phyloP scores from a whole-genome alignment of 106 monocot species.

The Platanthera zijinensis region DNA sequence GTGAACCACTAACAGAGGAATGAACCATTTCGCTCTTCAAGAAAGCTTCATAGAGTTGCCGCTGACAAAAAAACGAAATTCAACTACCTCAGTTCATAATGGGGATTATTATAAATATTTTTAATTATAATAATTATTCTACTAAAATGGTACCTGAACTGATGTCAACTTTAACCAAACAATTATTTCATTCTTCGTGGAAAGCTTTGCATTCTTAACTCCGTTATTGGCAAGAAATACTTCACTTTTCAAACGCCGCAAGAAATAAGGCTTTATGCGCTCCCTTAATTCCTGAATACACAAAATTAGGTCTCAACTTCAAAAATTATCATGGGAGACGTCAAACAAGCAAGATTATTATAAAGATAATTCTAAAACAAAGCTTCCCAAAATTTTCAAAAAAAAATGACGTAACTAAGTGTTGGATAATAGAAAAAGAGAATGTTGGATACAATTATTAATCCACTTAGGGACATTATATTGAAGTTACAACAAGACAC shows the following conservation, averaged over 20 bases:
- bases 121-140: neutral
- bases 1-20: slow-evolving; percentile 65
- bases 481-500: no score
- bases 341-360: neutral
- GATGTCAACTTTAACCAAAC: slow-evolving; percentile 81
- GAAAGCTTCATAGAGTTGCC: slow-evolving; percentile 98
- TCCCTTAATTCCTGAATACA: slow-evolving; percentile 69
- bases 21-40: slow-evolving; percentile 81
- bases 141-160: slow-evolving; percentile 48
- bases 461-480: no score
- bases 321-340: neutral
- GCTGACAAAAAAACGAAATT: slow-evolving; percentile 33
- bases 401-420: neutral
- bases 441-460: no score
- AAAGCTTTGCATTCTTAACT: slow-evolving; percentile 29
- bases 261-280: slow-evolving; percentile 85
- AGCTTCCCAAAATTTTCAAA: neutral
- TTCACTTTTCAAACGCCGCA: slow-evolving; percentile 91
- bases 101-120: neutral
- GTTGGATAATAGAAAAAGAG: no score
- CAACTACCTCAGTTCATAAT: neutral
- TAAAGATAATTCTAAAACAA: neutral
- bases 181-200: slow-evolving; percentile 87
- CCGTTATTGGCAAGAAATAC: slow-evolving; percentile 51
- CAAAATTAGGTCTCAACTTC: neutral